Evolutionary conservation across 768 basidiomycete genomes (phyloP).

Genomic region (Stropharia rugosoannulata): DNA sequence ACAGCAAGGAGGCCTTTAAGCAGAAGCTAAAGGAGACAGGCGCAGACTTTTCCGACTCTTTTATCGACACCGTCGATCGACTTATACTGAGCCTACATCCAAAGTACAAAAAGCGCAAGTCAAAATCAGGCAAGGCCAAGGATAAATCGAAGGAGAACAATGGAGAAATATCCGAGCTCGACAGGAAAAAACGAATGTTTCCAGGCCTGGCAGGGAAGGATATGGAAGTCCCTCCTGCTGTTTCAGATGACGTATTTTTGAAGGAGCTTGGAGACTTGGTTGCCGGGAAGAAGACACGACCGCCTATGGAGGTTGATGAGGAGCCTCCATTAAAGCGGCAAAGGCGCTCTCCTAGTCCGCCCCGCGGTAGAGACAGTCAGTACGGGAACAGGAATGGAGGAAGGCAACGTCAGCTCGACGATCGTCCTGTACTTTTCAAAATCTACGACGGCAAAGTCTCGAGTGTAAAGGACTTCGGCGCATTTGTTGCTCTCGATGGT

Average conservation of each 20-base stretch:
- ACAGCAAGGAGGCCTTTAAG: conserved; percentile 78
- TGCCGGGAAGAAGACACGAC: conserved; percentile 61
- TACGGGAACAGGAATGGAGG: conserved; percentile 33
- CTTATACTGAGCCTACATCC: conserved; percentile 94
- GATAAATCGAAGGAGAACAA: conserved; percentile 34
- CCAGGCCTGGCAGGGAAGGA: conserved; percentile 88
- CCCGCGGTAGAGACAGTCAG: conserved; percentile 47
- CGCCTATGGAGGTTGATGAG: conserved; percentile 32
- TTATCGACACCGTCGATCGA: conserved; percentile 91
- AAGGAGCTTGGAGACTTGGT: conserved; percentile 91
- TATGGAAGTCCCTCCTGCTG: conserved; percentile 57
- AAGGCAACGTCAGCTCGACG: conserved; percentile 56
- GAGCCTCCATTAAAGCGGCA: conserved; percentile 61
- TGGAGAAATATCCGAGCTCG: conserved; percentile 53
- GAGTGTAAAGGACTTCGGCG: conserved; percentile 92
- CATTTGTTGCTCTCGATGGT: conserved; percentile 90
- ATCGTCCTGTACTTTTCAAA: conserved; percentile 88
- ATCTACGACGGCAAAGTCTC: conserved; percentile 89
- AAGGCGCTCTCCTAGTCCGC: conserved; percentile 61
- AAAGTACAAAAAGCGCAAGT: conserved; percentile 82
- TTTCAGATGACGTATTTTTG: conserved; percentile 78
- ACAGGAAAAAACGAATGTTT: conserved; percentile 83
- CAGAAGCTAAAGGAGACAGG: conserved; percentile 71
- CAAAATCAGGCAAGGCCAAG: conserved; percentile 34
- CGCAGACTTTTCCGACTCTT: conserved; percentile 85